Percentiles rank a stretch among this genome's conserved stretches.
Conservation (phyloP, 148 eudicot species). For the Chenopodium berlandieri region DNA sequence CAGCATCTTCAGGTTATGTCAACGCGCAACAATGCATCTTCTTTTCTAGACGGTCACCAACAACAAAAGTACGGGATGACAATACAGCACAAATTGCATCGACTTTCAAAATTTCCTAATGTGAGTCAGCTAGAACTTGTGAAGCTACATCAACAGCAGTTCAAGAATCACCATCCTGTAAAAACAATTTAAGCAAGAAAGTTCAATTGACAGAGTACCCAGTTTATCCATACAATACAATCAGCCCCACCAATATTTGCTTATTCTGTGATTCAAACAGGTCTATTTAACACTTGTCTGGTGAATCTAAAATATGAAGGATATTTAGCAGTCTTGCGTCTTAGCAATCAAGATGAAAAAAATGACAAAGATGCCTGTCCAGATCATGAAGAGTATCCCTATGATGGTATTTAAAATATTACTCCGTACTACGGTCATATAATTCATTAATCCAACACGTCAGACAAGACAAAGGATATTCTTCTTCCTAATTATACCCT, state of each 20-base stretch:
- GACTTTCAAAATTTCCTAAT: neutral
- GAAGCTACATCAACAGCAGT: neutral
- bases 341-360: neutral
- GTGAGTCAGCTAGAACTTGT: neutral
- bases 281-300: neutral
- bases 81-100: neutral
- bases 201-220: neutral
- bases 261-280: neutral
- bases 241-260: neutral
- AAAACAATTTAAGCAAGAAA: neutral
- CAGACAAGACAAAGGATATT: neutral
- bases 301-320: neutral
- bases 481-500: neutral
- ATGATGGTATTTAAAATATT: neutral
- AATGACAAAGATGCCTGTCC: neutral
- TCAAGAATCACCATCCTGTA: neutral
- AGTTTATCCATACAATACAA: neutral
- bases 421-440: neutral
- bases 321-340: neutral
- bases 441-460: neutral
- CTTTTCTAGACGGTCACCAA: neutral
- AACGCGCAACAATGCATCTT: neutral
- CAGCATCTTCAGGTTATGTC: neutral
- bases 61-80: too few species aligned
- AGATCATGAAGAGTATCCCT: neutral